Conservation (phyloP, 2,329 filamentous ascomycete species). For the Esteya vermicola region DNA sequence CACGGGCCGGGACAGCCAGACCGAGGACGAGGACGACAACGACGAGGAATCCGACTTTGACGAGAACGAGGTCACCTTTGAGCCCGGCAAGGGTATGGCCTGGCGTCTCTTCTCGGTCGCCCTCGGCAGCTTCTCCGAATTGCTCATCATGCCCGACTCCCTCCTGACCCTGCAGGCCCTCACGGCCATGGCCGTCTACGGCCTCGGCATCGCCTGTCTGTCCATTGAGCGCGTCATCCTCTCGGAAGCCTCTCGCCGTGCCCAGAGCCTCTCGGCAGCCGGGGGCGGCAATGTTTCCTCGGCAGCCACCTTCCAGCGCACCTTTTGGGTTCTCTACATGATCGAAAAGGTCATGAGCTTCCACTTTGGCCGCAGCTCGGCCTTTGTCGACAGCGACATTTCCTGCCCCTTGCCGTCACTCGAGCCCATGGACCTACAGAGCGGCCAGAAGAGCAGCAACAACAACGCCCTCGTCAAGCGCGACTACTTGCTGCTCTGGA, state of each 20-base stretch:
- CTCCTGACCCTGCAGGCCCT: slow-evolving; percentile 15
- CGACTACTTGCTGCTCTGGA: slow-evolving; percentile 14
- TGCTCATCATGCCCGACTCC: slow-evolving; percentile 17
- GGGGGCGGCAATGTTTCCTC: background rate
- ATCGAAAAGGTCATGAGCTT: slow-evolving; percentile 16
- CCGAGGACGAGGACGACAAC: no score
- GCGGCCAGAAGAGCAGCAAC: background rate
- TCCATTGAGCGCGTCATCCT: slow-evolving; percentile 18
- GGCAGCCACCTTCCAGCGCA: slow-evolving; percentile 13
- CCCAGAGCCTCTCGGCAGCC: slow-evolving; percentile 15
- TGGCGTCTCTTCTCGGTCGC: slow-evolving; percentile 25
- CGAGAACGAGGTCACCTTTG: slow-evolving; percentile 22
- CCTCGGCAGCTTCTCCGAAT: slow-evolving; percentile 20
- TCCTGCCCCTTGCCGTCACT: slow-evolving; percentile 15
- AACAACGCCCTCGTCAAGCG: background rate
- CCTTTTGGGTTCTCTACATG: slow-evolving; percentile 15
- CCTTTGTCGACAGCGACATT: slow-evolving; percentile 19
- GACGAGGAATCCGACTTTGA: no score
- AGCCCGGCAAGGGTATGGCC: slow-evolving; percentile 21
- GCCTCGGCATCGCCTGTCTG: slow-evolving; percentile 15
- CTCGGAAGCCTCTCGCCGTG: slow-evolving; percentile 16
- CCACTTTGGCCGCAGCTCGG: slow-evolving; percentile 17
- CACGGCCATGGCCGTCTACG: slow-evolving; percentile 17
- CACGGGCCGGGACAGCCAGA: background rate
- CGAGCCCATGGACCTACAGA: slow-evolving; percentile 9